Base-by-base conservation (phyloP, 2,329 filamentous ascomycete genomes). In the Colletotrichum sp. region DNA sequence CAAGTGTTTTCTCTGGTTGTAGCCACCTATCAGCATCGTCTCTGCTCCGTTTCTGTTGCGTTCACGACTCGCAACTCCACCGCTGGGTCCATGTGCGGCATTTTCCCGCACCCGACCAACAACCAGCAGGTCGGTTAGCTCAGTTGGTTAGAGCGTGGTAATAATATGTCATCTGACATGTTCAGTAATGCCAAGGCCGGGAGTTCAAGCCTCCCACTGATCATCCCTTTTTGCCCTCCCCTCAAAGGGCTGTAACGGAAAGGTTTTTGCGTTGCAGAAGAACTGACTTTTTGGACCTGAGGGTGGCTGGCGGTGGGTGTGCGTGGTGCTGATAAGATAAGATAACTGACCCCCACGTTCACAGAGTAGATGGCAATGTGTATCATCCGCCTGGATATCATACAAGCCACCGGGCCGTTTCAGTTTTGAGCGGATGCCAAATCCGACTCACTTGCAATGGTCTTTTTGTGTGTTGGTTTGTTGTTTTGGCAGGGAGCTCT, bases 91-190 rank as follows among this genome's bases (percentile, higher is more conserved):
- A 72, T 72, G 8, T 57, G 8, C 9, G 16, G 28, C 15, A 55
- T 32, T 61, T n/a, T 8, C 6, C 3, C 2, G 1, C 0, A 4
- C 3, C 1, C 0, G 1, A 1, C 8, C n/a, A 64, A 15, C 4
- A 58, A 30, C 7, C 13, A 68, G 4, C 21, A 18, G 74, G 74
- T 76, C 74, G 74, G 74, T 76, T 76, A 76, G 74, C 74, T 76
- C 74, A 76, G 74, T 76, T 76, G 74, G 74, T 76, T 66, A 76
- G 74, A 76, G 74, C 74, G 74, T 76, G 74, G 74, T 76, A 76
- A 71, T 76, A 76, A 76, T 76, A 76, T 66, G 26, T 69, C 28
- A 74, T 21, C n/a, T 21, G 58, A 43, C 28, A 76, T 66, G 21
- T 74, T 24, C n/a, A 30, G 74, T 76, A 28, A 76, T 76, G 74